phyloP scores from a whole-genome alignment of 768 basidiomycete species.

The Sporobolomyces phaffii region DNA sequence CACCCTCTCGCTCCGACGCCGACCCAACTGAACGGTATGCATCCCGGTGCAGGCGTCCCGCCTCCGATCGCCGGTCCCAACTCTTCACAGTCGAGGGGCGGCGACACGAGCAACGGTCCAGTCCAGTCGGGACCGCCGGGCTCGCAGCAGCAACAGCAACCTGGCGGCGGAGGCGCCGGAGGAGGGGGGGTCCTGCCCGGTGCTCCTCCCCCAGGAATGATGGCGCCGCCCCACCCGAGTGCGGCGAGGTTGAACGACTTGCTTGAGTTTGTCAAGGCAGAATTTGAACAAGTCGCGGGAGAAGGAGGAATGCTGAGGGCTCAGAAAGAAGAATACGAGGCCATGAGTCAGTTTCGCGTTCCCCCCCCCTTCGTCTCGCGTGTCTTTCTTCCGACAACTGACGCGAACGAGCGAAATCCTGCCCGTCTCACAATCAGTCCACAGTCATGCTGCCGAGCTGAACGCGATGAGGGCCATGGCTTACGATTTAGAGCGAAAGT shows the following conservation, averaged over 20 bases:
- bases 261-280: constrained; percentile 72
- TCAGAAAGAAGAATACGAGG: constrained; percentile 84
- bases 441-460: constrained; percentile 75
- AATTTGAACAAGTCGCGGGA: constrained; percentile 68
- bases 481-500: constrained; percentile 84
- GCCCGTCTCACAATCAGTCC: constrained; percentile 41
- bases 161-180: neutral
- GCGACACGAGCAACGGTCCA: too few species aligned
- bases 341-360: constrained; percentile 71
- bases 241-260: constrained; percentile 52
- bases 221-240: constrained; percentile 18
- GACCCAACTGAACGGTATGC: constrained; percentile 1
- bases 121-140: too few species aligned
- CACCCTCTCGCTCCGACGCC: neutral
- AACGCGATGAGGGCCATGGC: constrained; percentile 81
- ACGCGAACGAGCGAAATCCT: neutral
- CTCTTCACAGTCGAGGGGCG: too few species aligned
- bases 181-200: neutral
- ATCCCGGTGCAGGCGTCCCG: neutral
- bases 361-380: too few species aligned
- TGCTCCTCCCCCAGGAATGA: neutral
- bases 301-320: constrained; percentile 64
- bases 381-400: too few species aligned
- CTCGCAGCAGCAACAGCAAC: too few species aligned
- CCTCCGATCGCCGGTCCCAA: neutral